phyloP scores from a whole-genome alignment of 2,329 filamentous ascomycete genomes.

The Grosmannia serpens region DNA sequence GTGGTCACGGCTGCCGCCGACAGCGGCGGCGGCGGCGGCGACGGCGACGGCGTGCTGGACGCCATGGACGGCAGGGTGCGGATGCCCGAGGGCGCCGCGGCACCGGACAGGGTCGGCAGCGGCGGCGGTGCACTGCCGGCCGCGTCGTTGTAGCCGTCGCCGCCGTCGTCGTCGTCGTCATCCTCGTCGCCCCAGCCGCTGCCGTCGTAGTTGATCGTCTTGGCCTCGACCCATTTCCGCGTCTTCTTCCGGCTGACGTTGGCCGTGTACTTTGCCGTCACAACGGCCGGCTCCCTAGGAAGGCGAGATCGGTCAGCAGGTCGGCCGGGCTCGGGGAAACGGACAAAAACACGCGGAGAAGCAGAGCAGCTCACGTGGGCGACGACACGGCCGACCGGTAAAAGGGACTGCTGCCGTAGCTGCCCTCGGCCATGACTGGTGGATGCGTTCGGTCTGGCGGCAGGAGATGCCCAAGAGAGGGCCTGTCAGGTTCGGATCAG shows the following conservation, averaged over 20 bases:
- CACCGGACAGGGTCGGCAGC: background rate
- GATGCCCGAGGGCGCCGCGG: background rate
- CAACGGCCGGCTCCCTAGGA: conserved; percentile 7
- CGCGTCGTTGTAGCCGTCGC: conserved; percentile 20
- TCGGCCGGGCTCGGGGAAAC: background rate
- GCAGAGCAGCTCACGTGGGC: background rate
- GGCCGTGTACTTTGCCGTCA: conserved; percentile 49
- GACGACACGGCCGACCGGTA: conserved; percentile 13
- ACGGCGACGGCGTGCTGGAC: background rate
- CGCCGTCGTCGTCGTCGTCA: conserved; percentile 49
- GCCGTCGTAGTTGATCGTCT: conserved; percentile 75
- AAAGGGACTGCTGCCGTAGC: conserved; percentile 19
- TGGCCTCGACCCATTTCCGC: conserved; percentile 89
- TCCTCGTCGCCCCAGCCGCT: conserved; percentile 81
- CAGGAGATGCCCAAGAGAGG: background rate
- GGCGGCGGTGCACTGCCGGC: conserved; percentile 19
- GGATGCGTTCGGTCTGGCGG: background rate
- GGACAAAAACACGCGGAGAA: background rate
- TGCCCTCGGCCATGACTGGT: conserved; percentile 16
- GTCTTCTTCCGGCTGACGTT: conserved; percentile 86
- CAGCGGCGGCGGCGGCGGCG: background rate
- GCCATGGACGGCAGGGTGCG: conserved; percentile 3
- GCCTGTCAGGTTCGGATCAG: background rate
- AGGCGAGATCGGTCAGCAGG: conserved; percentile 12
- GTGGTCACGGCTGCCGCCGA: too few relatives aligned